Base-by-base conservation (phyloP, 1,284 basidiomycete species). In the Sanghuangporus weigelae region DNA sequence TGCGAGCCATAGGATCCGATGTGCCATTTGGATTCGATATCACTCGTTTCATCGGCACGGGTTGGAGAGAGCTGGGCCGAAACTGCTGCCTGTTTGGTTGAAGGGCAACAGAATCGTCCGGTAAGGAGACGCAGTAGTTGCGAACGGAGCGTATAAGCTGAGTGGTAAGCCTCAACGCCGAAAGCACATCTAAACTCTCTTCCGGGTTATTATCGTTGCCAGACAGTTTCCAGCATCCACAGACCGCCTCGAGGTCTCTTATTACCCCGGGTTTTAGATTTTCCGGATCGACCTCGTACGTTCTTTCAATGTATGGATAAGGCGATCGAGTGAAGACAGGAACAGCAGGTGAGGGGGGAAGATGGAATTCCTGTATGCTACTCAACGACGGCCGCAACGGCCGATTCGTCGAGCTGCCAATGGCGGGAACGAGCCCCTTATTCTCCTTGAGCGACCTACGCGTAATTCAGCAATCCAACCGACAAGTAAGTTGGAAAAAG, bases 121-220 rank as follows among this genome's bases (percentile, higher is more conserved):
- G 92, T 16, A 93, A 82, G 0, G 89, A 86, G 35, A 93, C 77
- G 35, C 92, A 77, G 71, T 93, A 93, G 72, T 92, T 92, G 23
- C 92, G 82, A 38, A 92, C 87, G 26, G 87, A 85, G 42, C 92
- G 84, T 62, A 95, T 85, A 4, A 89, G 84, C 53, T 80, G 82
- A 5, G 92, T 94, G 0, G 90, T 93, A 1, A 80, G 83, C 71
- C 90, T 86, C 56, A 94, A 82, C 2, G 86, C 76, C 8, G 77
- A 77, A 7, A 93, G 80, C 4, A 94, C 80, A 67, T 93, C 87
- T 19, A 77, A 69, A 35, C 69, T 66, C 35, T 68, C 67, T 38
- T 67, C 67, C 63, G 57, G 79, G 26, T 66, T 67, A 21, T 68
- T 68, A 31, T 63, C 68, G n/a, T 54, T 39, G 48, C 31, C 63